Evolutionary conservation across 306 rosid species (phyloP).

Genomic region (Glycine tomentella): DNA sequence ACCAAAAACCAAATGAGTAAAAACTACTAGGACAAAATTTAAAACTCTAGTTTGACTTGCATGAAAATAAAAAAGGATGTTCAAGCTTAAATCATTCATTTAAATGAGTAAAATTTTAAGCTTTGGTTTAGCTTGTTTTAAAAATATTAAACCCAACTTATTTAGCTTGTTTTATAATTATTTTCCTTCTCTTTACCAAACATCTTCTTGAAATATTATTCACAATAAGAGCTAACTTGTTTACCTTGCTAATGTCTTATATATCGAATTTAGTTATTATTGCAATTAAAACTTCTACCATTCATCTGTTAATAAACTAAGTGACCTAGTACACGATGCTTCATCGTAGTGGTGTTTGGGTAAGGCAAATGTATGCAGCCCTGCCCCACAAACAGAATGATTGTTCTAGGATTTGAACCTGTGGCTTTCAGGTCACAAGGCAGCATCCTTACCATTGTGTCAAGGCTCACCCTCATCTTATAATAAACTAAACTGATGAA

Average conservation of each 20-base stretch:
- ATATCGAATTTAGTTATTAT: not conserved
- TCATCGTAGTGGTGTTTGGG: not conserved
- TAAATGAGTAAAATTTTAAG: not conserved
- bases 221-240: not conserved
- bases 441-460: not conserved
- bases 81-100: not conserved
- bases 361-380: not conserved
- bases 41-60: conserved; percentile 5
- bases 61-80: not conserved
- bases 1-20: not conserved
- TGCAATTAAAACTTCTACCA: not conserved
- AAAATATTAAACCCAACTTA: not conserved
- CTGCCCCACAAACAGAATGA: not conserved
- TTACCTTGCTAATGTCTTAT: conserved; percentile 19
- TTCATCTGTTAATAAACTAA: not conserved
- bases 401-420: not conserved
- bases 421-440: not conserved
- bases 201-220: not conserved
- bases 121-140: not conserved
- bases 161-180: not conserved
- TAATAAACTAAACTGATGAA: not conserved
- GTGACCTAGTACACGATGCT: not conserved
- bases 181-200: not conserved
- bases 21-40: not conserved
- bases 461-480: not conserved